Base-by-base conservation (phyloP, 2,329 filamentous ascomycete species). In the Tolypocladium paradoxum region DNA sequence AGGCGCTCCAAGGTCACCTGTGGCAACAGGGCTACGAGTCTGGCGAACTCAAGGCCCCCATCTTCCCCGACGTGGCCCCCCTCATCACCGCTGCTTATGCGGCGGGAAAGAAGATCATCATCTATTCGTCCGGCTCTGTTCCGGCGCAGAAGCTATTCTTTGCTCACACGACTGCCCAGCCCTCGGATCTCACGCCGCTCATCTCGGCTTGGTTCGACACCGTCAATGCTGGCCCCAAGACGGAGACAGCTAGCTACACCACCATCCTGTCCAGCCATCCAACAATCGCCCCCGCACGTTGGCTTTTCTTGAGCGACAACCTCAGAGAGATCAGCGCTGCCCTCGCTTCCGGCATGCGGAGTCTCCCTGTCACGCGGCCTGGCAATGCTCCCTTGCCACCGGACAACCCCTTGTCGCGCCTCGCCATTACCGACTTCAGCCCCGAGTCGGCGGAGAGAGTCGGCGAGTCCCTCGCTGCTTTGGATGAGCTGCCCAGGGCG, bases 261-360 rank as follows among this genome's bases (percentile, higher is more conserved):
- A 81, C 74, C 61, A 90, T 91, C 59, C 74, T 79, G 48, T 64
- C 65, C 37, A 63, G 61, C 37, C 55, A 64, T 54, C 66, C 79
- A 18, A 70, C 74, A 35, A 70, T 76, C 53, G 60, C 71, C 49
- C 66, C 76, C 20, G 68, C 66, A 12, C 73, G 78, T 53, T 87
- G 87, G 73, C 73, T 90, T n/a, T 93, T 93, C 66, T 71, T 92
- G 56, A 92, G 87, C 62, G 88, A 93, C 70, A 90, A 90, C 63
- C 76, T 88, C 47, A 81, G 78, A 63, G 84, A 87, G 68, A 82
- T 87, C 36, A 74, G 77, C 50, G 83, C 84, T 48, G 84, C 84
- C 43, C 74, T 75, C 56, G 70, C 69, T 53, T 79, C 82, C 12
- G 83, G 83, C n/a, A 82, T 87, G 78, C 73, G 76, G 61, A 79